phyloP scores from a whole-genome alignment of 371 early-diverging fungal species.

The Mucor ambiguus region DNA sequence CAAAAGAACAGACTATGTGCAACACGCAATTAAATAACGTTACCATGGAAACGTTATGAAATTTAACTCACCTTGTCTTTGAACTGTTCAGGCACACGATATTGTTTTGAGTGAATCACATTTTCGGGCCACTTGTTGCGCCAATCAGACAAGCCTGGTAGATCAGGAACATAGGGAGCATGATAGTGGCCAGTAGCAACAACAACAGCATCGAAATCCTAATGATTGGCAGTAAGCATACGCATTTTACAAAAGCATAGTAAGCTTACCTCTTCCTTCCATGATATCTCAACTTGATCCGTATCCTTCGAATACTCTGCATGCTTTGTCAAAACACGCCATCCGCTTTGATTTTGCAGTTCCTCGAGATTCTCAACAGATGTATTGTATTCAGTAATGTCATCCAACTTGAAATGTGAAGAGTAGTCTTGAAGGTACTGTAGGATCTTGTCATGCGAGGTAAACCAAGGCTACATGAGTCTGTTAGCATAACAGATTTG shows the following conservation, averaged over 20 bases:
- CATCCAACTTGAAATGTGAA: conserved; percentile 21
- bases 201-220: conserved; percentile 53
- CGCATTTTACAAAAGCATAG: background rate
- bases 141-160: conserved; percentile 39
- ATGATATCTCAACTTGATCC: conserved; percentile 7
- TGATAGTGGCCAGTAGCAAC: conserved; percentile 64
- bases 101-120: conserved; percentile 59
- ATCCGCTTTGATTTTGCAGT: conserved; percentile 15
- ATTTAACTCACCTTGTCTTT: conserved; percentile 36
- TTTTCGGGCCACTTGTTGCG: conserved; percentile 11
- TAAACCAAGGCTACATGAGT: conserved; percentile 31
- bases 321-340: conserved; percentile 24
- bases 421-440: conserved; percentile 37
- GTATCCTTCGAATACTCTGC: background rate
- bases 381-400: conserved; percentile 34
- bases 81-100: conserved; percentile 47
- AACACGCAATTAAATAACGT: too few relatives aligned
- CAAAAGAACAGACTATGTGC: conserved; percentile 40
- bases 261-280: conserved; percentile 26
- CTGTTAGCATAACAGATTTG: conserved; percentile 6
- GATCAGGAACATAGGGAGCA: conserved; percentile 56
- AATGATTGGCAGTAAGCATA: background rate
- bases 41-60: too few relatives aligned
- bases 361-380: conserved; percentile 32
- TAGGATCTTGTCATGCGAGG: conserved; percentile 30